Percentiles rank a stretch among this genome's conserved stretches.
Conservation (phyloP, 352 stramenopile species). For the Pythium scleroteichum region DNA sequence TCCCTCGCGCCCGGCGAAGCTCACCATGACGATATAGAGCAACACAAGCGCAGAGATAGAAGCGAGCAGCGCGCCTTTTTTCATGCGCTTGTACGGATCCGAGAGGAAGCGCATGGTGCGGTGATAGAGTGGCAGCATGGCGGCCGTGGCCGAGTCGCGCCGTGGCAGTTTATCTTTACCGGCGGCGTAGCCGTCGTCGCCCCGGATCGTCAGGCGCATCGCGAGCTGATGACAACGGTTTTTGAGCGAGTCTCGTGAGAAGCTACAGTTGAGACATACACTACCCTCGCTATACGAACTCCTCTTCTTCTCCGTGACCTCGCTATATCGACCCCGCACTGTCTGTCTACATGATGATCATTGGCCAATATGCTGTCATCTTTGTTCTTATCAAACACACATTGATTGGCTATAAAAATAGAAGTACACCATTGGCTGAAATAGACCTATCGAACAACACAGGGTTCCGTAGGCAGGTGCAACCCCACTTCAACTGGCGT, state of each 20-base stretch:
- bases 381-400: too few relatives aligned
- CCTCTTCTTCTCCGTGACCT: too few relatives aligned
- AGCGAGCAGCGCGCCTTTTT: conserved; percentile 44
- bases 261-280: neutral
- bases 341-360: conserved; percentile 1
- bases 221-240: neutral
- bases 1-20: conserved; percentile 32
- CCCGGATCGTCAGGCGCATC: conserved; percentile 14
- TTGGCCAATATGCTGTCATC: conserved; percentile 1
- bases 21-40: conserved; percentile 55
- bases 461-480: too few relatives aligned
- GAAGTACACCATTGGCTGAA: neutral
- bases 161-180: conserved; percentile 16
- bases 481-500: too few relatives aligned
- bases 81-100: conserved; percentile 60
- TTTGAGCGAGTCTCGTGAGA: neutral
- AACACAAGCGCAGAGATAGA: conserved; percentile 45
- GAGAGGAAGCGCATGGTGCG: conserved; percentile 62
- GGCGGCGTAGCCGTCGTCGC: conserved; percentile 12
- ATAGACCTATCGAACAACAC: too few relatives aligned
- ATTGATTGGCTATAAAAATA: conserved; percentile 20
- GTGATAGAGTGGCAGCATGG: conserved; percentile 61
- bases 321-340: neutral
- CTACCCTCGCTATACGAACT: too few relatives aligned
- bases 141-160: conserved; percentile 13